Evolutionary conservation across 1,139 yeast genomes (phyloP).

Genomic region (Arxiozyma heterogenica): DNA sequence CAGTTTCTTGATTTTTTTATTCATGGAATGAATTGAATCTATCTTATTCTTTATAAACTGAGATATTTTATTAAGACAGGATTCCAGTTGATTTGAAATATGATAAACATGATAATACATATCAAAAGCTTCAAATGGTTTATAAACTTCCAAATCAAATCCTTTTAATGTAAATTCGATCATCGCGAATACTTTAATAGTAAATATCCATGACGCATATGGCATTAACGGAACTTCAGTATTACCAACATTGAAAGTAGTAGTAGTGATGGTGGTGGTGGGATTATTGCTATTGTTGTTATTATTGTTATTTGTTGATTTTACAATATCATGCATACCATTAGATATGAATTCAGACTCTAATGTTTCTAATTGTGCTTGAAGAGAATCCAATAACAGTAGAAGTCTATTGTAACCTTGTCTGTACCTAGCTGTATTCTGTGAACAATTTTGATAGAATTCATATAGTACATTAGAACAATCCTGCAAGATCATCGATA

Average conservation of each 20-base stretch:
- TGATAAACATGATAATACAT: slow-evolving; percentile 62
- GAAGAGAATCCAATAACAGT: slow-evolving; percentile 69
- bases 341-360: slow-evolving; percentile 31
- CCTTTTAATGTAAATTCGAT: slow-evolving; percentile 64
- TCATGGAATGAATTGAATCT: slow-evolving; percentile 29
- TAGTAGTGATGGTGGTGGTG: not conserved
- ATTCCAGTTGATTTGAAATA: slow-evolving; percentile 41
- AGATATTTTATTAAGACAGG: slow-evolving; percentile 45
- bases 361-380: slow-evolving; percentile 56
- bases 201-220: slow-evolving; percentile 59
- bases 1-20: slow-evolving; percentile 41
- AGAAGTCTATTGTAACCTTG: slow-evolving; percentile 54
- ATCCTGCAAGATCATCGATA: slow-evolving; percentile 19
- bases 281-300: slow-evolving; percentile 11
- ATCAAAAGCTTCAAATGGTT: slow-evolving; percentile 57
- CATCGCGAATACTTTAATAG: slow-evolving; percentile 61
- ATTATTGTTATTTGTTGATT: not conserved
- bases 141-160: slow-evolving; percentile 66
- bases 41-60: slow-evolving; percentile 37
- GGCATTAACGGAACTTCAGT: slow-evolving; percentile 34
- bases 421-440: slow-evolving; percentile 76
- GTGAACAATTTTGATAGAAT: slow-evolving; percentile 48
- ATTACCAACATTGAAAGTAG: not conserved
- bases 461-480: slow-evolving; percentile 41
- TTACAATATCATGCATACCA: slow-evolving; percentile 21